Evolutionary conservation across 306 rosid species (phyloP).

Genomic region (Calophaca sinica): DNA sequence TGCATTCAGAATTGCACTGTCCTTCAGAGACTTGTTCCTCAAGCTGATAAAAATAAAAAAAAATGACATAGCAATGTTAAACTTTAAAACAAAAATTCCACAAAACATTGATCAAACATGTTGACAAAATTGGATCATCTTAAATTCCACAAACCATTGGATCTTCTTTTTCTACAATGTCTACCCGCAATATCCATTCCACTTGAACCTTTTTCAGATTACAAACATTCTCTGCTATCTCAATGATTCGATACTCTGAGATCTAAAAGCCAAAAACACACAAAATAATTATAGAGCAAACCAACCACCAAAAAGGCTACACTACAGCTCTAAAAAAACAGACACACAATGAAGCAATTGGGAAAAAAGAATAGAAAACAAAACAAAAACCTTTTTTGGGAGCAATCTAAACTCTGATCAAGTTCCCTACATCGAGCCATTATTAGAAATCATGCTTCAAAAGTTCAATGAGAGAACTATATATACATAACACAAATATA

Average conservation of each 20-base stretch:
- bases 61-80: conserved; percentile 6
- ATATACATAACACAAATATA: too few species aligned
- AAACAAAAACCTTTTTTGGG: conserved; percentile 80
- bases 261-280: conserved; percentile 58
- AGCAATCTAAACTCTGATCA: too few species aligned
- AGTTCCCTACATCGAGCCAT: too few species aligned
- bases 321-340: too few species aligned
- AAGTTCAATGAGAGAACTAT: too few species aligned
- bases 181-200: conserved; percentile 92
- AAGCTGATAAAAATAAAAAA: conserved; percentile 60
- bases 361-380: conserved; percentile 33
- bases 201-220: conserved; percentile 90
- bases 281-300: conserved; percentile 31
- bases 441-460: too few species aligned
- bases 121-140: conserved; percentile 26
- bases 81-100: not conserved
- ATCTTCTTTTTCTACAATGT: conserved; percentile 82
- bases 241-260: conserved; percentile 90
- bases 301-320: not conserved
- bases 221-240: conserved; percentile 93
- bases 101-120: not conserved
- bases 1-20: conserved; percentile 97
- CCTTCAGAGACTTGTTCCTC: conserved; percentile 94
- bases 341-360: conserved; percentile 2
- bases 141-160: conserved; percentile 81